phyloP scores from a whole-genome alignment of 1,139 yeast genomes.

The Candida glucosophila region DNA sequence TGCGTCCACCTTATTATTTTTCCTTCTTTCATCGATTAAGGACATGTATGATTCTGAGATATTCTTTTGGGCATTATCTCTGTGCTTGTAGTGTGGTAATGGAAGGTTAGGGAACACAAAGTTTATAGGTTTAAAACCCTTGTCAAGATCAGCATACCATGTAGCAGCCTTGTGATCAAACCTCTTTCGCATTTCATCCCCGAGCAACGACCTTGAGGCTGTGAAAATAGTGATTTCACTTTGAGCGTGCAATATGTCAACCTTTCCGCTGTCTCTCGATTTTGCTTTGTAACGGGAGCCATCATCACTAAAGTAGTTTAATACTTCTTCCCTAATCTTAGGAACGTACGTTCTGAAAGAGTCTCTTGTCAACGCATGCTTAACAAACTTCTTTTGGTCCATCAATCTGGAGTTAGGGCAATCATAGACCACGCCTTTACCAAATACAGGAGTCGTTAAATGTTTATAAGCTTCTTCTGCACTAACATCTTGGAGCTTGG shows the following conservation, averaged over 20 bases:
- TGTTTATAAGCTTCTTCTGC: conserved; percentile 96
- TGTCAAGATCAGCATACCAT: conserved; percentile 84
- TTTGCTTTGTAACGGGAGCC: conserved; percentile 35
- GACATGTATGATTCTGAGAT: conserved; percentile 76
- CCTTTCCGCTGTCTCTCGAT: conserved; percentile 37
- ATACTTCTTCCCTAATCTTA: conserved; percentile 69
- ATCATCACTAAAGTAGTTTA: conserved; percentile 54
- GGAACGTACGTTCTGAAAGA: conserved; percentile 86
- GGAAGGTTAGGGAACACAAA: conserved; percentile 94
- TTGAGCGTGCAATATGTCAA: conserved; percentile 74
- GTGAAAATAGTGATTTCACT: conserved; percentile 96
- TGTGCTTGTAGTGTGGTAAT: conserved; percentile 70
- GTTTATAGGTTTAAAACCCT: conserved; percentile 93
- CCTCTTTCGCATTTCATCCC: conserved; percentile 81
- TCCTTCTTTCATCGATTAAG: conserved; percentile 67
- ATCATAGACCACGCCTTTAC: conserved; percentile 94
- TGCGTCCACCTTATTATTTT: conserved; percentile 60
- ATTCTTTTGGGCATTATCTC: conserved; percentile 82
- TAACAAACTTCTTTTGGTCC: conserved; percentile 98
- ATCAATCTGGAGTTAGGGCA: conserved; percentile 88
- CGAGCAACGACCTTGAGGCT: conserved; percentile 84
- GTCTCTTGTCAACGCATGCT: conserved; percentile 78
- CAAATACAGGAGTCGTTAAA: conserved; percentile 94
- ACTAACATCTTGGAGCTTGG: conserved; percentile 80
- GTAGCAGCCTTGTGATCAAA: conserved; percentile 80